phyloP scores from a whole-genome alignment of 1,284 basidiomycete species.

The Porogramme epimiltina region DNA sequence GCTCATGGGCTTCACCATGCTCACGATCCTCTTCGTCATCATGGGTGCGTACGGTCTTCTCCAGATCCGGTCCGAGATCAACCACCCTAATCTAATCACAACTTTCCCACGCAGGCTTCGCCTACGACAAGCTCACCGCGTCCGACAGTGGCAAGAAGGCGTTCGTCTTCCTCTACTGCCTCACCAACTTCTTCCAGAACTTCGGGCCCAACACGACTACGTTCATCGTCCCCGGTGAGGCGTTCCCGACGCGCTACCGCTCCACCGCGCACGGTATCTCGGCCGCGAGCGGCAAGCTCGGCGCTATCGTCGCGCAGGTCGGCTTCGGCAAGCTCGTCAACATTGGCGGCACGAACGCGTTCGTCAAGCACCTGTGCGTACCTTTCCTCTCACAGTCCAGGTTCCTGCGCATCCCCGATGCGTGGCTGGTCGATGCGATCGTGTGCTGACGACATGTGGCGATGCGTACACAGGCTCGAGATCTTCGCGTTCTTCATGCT shows the following conservation, averaged over 20 bases:
- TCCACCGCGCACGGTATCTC: slow-evolving; percentile 74
- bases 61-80: slow-evolving; percentile 26
- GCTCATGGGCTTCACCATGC: slow-evolving; percentile 50
- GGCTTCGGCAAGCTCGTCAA: slow-evolving; percentile 50
- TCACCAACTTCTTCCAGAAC: slow-evolving; percentile 57
- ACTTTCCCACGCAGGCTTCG: slow-evolving; percentile 45
- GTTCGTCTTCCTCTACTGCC: slow-evolving; percentile 66
- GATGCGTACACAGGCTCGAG: slow-evolving; percentile 38
- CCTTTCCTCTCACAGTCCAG: no score
- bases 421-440: no score
- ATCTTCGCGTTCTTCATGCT: slow-evolving; percentile 63
- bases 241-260: slow-evolving; percentile 76
- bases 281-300: slow-evolving; percentile 69
- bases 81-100: slow-evolving; percentile 13
- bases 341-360: slow-evolving; percentile 47
- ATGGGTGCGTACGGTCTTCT: slow-evolving; percentile 33
- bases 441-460: slow-evolving; percentile 2
- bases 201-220: slow-evolving; percentile 79
- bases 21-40: slow-evolving; percentile 52
- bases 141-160: slow-evolving; percentile 39
- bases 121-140: slow-evolving; percentile 54
- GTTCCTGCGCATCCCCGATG: background rate
- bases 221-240: slow-evolving; percentile 70
- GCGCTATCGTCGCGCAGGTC: slow-evolving; percentile 70
- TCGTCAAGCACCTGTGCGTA: slow-evolving; percentile 39